Evolutionary conservation across 805 yeast genomes (phyloP), one percentile per base, ranked within the genome.

Genomic region (Sugiyamaella qingdaonensis): DNA sequence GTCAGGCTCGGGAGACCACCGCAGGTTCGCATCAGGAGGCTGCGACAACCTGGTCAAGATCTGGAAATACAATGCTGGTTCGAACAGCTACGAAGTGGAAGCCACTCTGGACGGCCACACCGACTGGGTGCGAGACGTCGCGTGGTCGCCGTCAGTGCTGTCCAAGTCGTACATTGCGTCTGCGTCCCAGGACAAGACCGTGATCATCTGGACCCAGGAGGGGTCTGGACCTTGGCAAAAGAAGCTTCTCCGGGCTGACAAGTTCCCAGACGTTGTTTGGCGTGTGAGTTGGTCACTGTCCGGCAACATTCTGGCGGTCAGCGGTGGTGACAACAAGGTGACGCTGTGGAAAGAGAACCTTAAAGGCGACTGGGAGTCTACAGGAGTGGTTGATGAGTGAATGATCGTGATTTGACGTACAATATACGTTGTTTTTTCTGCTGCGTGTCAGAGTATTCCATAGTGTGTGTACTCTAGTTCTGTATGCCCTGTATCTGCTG

Each of bases 51-150:
- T 89, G 61, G 95, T 91, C 53, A 91, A 89, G 68, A 82, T 94
- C 63, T 94, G 99, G 99, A 79, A 77, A 63, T 83, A 73, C 62
- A 85, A 85, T 57, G 58, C 72, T 19, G 70, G 78, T 5, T 62
- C 64, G 46, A 79, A 77, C 60, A 78, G 78, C 27, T 89, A 87
- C 67, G 77, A 77, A 24, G 78, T 84, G 63, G 97, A 92, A 69
- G 84, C 84, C 42, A 79, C 81, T 27, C 78, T 94, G 51, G 84
- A 83, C 58, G 99, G 97, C 39, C 99, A 94, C 70, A 77, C 88
- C 14, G 99, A 94, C 70, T 94, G 99, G 99, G 97, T 94, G 33
- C 84, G 99, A 71, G 99, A 94, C 68, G 97, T 92, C 56, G 89
- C 95, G 2, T 94, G 99, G 99, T 89, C 97, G 18, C 97, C 98